Conservation (phyloP, 176 grass and related monocot species). For the Triticum aestivum region DNA sequence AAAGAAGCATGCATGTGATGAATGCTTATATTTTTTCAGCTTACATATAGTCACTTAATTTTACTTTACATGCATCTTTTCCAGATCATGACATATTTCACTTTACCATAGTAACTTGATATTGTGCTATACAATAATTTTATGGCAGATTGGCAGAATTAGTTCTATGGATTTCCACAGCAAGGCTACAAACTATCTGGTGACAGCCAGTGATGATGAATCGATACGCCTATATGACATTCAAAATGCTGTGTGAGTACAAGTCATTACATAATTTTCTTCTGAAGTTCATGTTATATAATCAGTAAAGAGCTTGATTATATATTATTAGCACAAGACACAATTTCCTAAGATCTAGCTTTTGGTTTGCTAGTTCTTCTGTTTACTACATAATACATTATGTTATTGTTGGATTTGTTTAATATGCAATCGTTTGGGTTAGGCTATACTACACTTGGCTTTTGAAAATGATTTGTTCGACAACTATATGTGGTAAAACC, state of each 20-base stretch:
- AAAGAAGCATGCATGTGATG: not conserved
- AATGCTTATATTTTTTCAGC: not conserved
- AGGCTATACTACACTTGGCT: not conserved
- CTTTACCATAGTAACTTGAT: constrained; percentile 11
- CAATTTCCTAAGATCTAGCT: not conserved
- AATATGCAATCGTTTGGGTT: not conserved
- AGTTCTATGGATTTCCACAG: constrained; percentile 98
- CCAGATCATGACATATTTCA: not conserved
- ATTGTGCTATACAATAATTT: constrained; percentile 8
- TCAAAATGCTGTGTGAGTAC: constrained; percentile 86
- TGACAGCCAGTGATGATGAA: constrained; percentile 95
- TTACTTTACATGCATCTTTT: constrained; percentile 9
- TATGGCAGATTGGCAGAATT: constrained; percentile 86
- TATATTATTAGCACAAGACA: not conserved
- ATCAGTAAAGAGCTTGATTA: not conserved
- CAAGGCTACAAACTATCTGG: constrained; percentile 75
- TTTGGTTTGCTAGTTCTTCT: not conserved
- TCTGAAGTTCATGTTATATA: constrained; percentile 1
- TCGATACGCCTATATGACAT: constrained; percentile 93
- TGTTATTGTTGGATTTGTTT: not conserved
- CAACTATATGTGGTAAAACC: not conserved
- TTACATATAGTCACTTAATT: not conserved
- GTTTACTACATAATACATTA: not conserved
- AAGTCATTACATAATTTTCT: not conserved
- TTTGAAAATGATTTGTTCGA: not conserved